Percentiles rank a stretch among this genome's conserved stretches.
Conservation (phyloP, 805 yeast species). For the Cephaloascus fragrans region DNA sequence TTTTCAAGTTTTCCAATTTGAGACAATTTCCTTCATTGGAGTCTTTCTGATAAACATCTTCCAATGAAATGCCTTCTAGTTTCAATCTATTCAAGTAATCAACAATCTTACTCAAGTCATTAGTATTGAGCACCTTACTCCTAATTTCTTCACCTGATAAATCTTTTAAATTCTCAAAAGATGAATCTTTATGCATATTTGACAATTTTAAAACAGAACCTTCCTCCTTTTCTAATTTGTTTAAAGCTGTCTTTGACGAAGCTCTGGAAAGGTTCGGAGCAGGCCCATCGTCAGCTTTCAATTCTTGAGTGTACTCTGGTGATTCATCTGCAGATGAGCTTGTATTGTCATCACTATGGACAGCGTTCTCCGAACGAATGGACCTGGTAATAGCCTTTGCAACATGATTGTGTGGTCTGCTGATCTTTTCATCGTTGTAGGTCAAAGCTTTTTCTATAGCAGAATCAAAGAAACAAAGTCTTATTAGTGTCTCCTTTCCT, state of each 20-base stretch:
- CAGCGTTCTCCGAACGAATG: not conserved
- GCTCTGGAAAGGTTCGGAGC: slow-evolving; percentile 10
- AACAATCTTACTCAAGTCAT: slow-evolving; percentile 24
- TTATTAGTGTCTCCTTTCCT: slow-evolving; percentile 67
- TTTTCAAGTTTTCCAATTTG: slow-evolving; percentile 1
- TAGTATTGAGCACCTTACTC: slow-evolving; percentile 17
- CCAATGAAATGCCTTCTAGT: slow-evolving; percentile 20
- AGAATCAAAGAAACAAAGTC: slow-evolving; percentile 61
- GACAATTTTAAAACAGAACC: slow-evolving; percentile 27
- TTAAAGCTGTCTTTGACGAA: slow-evolving; percentile 21
- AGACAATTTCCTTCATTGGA: not conserved
- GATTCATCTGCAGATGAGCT: not conserved
- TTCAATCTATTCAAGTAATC: slow-evolving; percentile 20
- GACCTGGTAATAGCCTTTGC: not conserved
- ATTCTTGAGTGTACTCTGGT: slow-evolving; percentile 1
- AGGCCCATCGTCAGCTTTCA: not conserved
- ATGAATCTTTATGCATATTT: slow-evolving; percentile 1
- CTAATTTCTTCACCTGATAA: slow-evolving; percentile 30
- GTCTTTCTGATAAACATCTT: slow-evolving; percentile 3
- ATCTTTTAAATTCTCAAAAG: slow-evolving; percentile 6
- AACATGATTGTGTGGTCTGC: not conserved
- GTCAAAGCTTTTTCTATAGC: slow-evolving; percentile 51
- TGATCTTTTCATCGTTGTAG: slow-evolving; percentile 17
- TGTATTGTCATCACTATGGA: not conserved
- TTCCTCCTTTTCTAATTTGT: slow-evolving; percentile 26